phyloP scores from a whole-genome alignment of 2,329 filamentous ascomycete genomes.

The Phialophora verrucosa region DNA sequence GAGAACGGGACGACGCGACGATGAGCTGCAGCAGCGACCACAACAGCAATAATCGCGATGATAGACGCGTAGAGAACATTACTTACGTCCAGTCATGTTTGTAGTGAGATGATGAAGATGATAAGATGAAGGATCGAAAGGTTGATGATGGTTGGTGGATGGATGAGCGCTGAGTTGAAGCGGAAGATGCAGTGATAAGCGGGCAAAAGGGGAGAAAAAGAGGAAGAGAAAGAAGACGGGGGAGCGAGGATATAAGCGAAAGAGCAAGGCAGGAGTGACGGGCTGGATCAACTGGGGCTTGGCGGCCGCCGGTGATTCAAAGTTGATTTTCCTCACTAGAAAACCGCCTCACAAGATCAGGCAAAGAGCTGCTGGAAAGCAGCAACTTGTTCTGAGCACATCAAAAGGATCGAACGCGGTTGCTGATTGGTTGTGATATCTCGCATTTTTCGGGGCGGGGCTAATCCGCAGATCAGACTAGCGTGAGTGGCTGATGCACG shows the following conservation, averaged over 20 bases:
- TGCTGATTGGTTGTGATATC: constrained; percentile 35
- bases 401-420: constrained; percentile 9
- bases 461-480: not conserved
- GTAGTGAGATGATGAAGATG: constrained; percentile 44
- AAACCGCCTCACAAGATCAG: constrained; percentile 20
- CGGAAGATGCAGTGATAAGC: constrained; percentile 32
- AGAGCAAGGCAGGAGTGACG: constrained; percentile 21
- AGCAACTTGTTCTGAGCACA: constrained; percentile 18
- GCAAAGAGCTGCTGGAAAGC: constrained; percentile 33
- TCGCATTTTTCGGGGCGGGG: constrained; percentile 9
- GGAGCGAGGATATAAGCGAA: constrained; percentile 33
- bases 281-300: constrained; percentile 30
- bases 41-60: constrained; percentile 11
- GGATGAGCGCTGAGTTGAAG: constrained; percentile 28
- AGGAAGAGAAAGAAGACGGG: constrained; percentile 17
- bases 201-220: constrained; percentile 28
- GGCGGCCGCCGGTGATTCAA: constrained; percentile 15
- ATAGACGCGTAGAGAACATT: constrained; percentile 15
- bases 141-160: constrained; percentile 39
- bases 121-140: constrained; percentile 39
- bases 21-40: constrained; percentile 24
- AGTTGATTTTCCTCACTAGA: constrained; percentile 29
- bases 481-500: constrained; percentile 3
- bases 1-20: constrained; percentile 20
- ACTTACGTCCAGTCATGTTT: constrained; percentile 67